Percentiles rank a stretch among this genome's conserved stretches.
These are phyloP conservation scores for Pyrus pyrifolia DNA, from an alignment of 306 rosid genomes.

Conservation along the genomic window DNA sequence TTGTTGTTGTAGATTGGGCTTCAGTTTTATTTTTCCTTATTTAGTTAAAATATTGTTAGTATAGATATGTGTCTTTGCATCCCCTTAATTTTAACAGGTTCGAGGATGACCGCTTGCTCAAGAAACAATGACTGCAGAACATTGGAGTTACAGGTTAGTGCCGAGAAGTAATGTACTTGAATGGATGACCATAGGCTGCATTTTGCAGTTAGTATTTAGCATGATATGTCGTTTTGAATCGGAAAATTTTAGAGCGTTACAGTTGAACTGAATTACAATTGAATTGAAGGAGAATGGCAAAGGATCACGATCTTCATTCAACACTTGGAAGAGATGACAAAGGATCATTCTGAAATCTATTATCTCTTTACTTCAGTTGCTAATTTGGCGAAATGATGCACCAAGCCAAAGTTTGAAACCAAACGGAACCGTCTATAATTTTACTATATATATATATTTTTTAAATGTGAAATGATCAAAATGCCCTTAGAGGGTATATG, in stretches of 20 bases:
- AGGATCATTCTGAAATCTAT: no score
- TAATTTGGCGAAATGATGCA: not conserved
- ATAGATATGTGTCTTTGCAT: not conserved
- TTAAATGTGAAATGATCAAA: no score
- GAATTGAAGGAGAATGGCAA: not conserved
- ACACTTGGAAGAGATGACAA: not conserved
- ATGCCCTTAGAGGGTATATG: no score
- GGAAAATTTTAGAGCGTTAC: no score
- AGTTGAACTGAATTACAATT: not conserved
- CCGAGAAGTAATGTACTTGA: not conserved
- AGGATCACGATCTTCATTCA: slow-evolving; percentile 8
- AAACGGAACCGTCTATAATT: no score
- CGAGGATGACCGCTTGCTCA: not conserved
- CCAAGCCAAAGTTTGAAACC: no score
- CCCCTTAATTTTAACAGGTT: not conserved
- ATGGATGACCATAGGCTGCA: not conserved
- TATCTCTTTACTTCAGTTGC: not conserved
- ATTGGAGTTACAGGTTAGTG: not conserved
- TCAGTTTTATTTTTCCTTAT: not conserved
- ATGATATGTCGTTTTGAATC: no score
- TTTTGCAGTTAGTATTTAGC: no score
- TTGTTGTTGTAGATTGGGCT: not conserved
- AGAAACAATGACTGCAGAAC: not conserved
- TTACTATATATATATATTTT: no score
- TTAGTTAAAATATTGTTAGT: not conserved